Evolutionary conservation across 1,139 yeast genomes (phyloP), one percentile per base, ranked within the genome.

Genomic region (Sugiyamaella pinicola): DNA sequence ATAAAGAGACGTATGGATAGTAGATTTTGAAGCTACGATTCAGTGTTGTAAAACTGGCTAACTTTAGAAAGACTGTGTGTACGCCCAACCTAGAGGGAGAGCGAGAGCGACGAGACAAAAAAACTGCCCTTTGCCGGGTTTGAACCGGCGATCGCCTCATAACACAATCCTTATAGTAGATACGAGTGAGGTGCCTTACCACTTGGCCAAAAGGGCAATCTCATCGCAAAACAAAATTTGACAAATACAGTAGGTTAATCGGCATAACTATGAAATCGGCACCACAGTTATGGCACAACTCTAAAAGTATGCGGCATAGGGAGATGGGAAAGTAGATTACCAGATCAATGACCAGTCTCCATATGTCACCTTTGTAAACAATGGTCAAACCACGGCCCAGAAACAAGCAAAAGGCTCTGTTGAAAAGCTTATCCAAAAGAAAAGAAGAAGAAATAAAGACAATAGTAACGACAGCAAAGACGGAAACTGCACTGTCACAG

Each of bases 101-200:
- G n/a, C n/a, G n/a, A n/a, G 28, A 15, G 21, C 19, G 17, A 24
- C 21, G 50, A 54, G 29, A 33, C 33, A 34, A 49, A 49, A 57
- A 59, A 56, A 53, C 39, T 76, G 79, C 79, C 79, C 69, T 73
- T 78, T 75, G 76, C 71, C 79, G 79, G 80, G 74, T 70, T 75
- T 74, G 79, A 75, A 75, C 79, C 79, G 77, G 71, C 75, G 79
- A 73, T 75, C 80, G 77, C 79, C 79, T 78, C 80, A 76, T 76
- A 18, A 29, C 46, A 13, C 8, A 13, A 22, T 24, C 9, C 4
- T 29, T 12, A 29, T 13, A 31, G n/a, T 15, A 17, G 18, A 21
- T 76, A 76, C 80, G 79, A 76, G 80, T 76, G 80, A 78, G 79
- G 75, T 75, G 80, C 80, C 79, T 75, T 75, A 75, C 79, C 79